phyloP scores from a whole-genome alignment of 495 filamentous ascomycete species.

The Opeltia flavorubescens region DNA sequence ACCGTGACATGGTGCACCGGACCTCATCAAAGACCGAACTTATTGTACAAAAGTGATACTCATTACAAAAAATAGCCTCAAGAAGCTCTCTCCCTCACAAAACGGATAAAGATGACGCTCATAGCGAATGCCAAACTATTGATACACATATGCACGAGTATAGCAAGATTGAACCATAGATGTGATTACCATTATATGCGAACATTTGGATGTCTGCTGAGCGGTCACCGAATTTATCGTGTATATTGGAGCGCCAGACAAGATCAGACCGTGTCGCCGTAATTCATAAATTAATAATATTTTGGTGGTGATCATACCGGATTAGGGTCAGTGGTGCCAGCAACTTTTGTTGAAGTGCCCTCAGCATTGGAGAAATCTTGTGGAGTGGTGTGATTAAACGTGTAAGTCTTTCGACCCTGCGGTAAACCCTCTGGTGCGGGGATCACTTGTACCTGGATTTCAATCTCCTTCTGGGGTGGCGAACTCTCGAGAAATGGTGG shows the following conservation, averaged over 20 bases:
- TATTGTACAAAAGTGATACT: too few species aligned
- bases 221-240: not conserved
- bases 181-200: too few species aligned
- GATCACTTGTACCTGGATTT: constrained; percentile 32
- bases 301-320: not conserved
- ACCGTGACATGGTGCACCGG: too few species aligned
- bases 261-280: too few species aligned
- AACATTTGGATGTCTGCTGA: too few species aligned
- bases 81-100: not conserved
- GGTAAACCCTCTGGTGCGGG: constrained; percentile 30
- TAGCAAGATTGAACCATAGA: too few species aligned
- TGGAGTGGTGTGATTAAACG: constrained; percentile 30
- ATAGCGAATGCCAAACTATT: not conserved
- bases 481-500: constrained; percentile 2
- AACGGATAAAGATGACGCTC: not conserved
- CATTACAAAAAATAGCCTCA: too few species aligned
- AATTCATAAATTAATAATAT: not conserved
- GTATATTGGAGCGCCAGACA: not conserved
- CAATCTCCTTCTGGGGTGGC: constrained; percentile 18
- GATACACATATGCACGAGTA: too few species aligned
- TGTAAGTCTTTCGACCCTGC: constrained; percentile 29
- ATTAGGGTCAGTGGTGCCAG: not conserved
- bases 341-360: not conserved
- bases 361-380: constrained; percentile 20
- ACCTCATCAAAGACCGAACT: too few species aligned